Conservation (phyloP, 2,329 filamentous ascomycete species). For the Phaeoacremonium minimum region DNA sequence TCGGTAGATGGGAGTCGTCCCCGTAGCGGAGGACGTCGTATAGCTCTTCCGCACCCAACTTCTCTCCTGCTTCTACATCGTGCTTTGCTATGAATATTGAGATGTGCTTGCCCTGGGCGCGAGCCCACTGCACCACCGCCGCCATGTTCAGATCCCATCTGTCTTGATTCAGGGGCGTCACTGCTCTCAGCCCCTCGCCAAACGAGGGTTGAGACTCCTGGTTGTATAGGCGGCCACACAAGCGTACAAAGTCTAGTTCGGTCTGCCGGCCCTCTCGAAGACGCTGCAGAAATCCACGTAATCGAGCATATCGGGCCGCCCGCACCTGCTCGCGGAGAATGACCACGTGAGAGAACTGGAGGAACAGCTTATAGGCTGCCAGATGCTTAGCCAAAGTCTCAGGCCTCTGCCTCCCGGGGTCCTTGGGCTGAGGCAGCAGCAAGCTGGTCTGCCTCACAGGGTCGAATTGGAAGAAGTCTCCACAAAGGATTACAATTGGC, state of each 20-base stretch:
- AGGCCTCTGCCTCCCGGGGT: conserved; percentile 2
- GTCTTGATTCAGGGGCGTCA: conserved; percentile 1
- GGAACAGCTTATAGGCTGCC: conserved; percentile 6
- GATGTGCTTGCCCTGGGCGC: conserved; percentile 6
- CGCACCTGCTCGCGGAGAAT: conserved; percentile 10
- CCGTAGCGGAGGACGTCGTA: conserved; percentile 3
- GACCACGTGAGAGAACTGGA: conserved; percentile 5
- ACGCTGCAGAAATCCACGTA: conserved; percentile 4
- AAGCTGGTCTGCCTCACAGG: conserved; percentile 6
- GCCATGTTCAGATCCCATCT: conserved; percentile 6
- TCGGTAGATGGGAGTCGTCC: conserved; percentile 3
- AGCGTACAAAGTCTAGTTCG: background rate
- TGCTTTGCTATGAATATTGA: conserved; percentile 6
- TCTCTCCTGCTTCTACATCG: conserved; percentile 6
- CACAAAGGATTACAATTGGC: conserved; percentile 5
- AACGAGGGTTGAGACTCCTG: background rate
- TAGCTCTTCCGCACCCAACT: conserved; percentile 8
- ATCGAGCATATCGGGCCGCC: conserved; percentile 4
- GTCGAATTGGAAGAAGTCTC: conserved; percentile 6
- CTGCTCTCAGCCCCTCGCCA: background rate
- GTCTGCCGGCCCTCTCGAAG: background rate
- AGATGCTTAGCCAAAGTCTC: conserved; percentile 5
- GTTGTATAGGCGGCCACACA: background rate
- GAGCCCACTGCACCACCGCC: conserved; percentile 4
- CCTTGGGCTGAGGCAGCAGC: conserved; percentile 4